These are phyloP conservation scores for Zangia roseola DNA, from an alignment of 768 basidiomycete species.

Conservation along the genomic window DNA sequence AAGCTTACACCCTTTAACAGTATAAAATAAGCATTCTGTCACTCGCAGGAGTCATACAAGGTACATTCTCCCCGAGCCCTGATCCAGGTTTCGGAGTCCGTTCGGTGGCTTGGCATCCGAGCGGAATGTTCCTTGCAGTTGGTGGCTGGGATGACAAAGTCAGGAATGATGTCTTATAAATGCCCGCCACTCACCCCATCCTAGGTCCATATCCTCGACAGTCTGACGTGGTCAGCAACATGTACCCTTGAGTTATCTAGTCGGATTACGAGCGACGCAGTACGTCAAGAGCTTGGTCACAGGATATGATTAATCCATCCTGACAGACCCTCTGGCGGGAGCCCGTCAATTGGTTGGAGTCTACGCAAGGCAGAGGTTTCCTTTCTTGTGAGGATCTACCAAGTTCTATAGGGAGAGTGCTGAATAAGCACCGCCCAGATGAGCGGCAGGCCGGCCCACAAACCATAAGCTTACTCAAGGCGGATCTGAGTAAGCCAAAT, in stretches of 20 bases:
- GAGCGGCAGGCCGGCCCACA: conserved; percentile 61
- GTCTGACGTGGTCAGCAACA: conserved; percentile 70
- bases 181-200: not conserved
- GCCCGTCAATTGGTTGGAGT: conserved; percentile 79
- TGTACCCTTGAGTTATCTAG: conserved; percentile 60
- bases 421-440: conserved; percentile 40
- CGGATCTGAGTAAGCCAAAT: conserved; percentile 59
- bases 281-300: conserved; percentile 36
- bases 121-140: conserved; percentile 75
- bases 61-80: conserved; percentile 65
- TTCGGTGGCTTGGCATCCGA: conserved; percentile 81
- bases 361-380: conserved; percentile 83
- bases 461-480: conserved; percentile 46
- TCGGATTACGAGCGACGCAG: conserved; percentile 54
- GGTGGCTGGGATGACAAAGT: conserved; percentile 92
- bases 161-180: conserved; percentile 9
- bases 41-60: conserved; percentile 60
- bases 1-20: conserved; percentile 35
- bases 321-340: conserved; percentile 81
- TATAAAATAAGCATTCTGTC: conserved; percentile 75
- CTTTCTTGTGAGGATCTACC: conserved; percentile 62
- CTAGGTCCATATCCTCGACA: conserved; percentile 75
- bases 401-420: not conserved
- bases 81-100: conserved; percentile 88
- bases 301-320: conserved; percentile 1